phyloP scores from a whole-genome alignment of 371 early-diverging fungal genomes.

The Ordospora pajunii region DNA sequence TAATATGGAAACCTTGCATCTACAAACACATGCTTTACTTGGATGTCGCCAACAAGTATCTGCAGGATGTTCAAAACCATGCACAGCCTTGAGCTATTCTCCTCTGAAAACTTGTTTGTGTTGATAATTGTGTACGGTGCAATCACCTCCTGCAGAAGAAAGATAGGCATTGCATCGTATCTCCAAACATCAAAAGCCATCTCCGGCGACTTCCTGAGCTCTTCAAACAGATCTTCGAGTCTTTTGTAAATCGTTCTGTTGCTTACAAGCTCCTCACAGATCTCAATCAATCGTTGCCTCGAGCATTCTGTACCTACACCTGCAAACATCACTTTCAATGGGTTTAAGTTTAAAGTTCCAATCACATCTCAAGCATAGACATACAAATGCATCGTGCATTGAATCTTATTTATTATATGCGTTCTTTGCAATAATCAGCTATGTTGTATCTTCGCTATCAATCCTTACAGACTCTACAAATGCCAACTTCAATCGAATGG shows the following conservation, averaged over 20 bases:
- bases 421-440: too few relatives aligned
- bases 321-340: too few relatives aligned
- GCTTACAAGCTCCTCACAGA: background rate
- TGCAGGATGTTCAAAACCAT: conserved; percentile 31
- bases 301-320: background rate
- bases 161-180: conserved; percentile 31
- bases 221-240: conserved; percentile 3
- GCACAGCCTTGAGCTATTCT: background rate
- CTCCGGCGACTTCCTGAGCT: background rate
- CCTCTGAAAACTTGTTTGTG: background rate
- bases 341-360: too few relatives aligned
- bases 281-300: background rate
- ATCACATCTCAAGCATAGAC: too few relatives aligned
- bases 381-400: too few relatives aligned
- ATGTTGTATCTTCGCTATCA: background rate
- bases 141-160: conserved; percentile 53
- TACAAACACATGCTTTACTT: conserved; percentile 75
- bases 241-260: background rate
- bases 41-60: conserved; percentile 54
- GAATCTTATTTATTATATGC: too few relatives aligned
- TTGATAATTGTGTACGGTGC: conserved; percentile 28
- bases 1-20: conserved; percentile 86
- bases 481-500: background rate
- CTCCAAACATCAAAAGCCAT: conserved; percentile 1
- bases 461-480: background rate